A percentile compares a stretch with the other conserved stretches of the same genome.
Evolutionary conservation across 2,329 filamentous ascomycete genomes (phyloP).

Genomic region (Anthostomella pinea): DNA sequence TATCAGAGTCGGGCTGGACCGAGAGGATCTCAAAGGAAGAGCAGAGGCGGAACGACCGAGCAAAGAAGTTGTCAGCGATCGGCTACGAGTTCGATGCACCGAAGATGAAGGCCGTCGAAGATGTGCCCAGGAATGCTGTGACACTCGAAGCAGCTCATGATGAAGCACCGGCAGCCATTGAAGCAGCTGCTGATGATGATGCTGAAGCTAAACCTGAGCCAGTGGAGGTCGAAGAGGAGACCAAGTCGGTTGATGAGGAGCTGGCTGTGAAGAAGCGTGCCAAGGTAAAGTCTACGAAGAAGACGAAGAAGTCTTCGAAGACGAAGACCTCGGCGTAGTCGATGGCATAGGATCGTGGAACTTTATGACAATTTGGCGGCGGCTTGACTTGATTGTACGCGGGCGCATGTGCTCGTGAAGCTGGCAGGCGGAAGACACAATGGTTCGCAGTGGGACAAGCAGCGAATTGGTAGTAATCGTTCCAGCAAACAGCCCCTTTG

Average conservation of each 20-base stretch:
- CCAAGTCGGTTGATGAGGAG: constrained; percentile 21
- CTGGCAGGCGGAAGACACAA: no score
- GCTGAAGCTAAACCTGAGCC: constrained; percentile 26
- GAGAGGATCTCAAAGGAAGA: constrained; percentile 72
- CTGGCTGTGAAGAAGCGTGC: constrained; percentile 25
- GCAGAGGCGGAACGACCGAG: constrained; percentile 64
- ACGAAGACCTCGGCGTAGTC: constrained; percentile 40
- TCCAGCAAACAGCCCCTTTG: no score
- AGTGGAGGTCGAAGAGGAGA: constrained; percentile 12
- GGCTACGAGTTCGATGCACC: constrained; percentile 83
- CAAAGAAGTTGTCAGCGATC: constrained; percentile 71
- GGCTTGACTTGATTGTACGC: no score
- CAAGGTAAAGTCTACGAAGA: constrained; percentile 25
- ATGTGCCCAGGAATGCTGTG: constrained; percentile 35
- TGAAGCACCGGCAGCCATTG: constrained; percentile 37
- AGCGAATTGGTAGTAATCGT: no score
- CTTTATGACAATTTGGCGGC: neutral
- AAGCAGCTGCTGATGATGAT: constrained; percentile 34
- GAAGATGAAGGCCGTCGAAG: constrained; percentile 57
- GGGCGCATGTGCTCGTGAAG: no score
- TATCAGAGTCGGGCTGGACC: constrained; percentile 74
- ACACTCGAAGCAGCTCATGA: constrained; percentile 36
- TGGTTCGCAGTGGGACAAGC: no score
- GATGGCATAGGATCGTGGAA: constrained; percentile 12
- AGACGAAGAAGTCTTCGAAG: constrained; percentile 34